Conservation (phyloP, 2,329 filamentous ascomycete species). For the Bipolaris oryzae region DNA sequence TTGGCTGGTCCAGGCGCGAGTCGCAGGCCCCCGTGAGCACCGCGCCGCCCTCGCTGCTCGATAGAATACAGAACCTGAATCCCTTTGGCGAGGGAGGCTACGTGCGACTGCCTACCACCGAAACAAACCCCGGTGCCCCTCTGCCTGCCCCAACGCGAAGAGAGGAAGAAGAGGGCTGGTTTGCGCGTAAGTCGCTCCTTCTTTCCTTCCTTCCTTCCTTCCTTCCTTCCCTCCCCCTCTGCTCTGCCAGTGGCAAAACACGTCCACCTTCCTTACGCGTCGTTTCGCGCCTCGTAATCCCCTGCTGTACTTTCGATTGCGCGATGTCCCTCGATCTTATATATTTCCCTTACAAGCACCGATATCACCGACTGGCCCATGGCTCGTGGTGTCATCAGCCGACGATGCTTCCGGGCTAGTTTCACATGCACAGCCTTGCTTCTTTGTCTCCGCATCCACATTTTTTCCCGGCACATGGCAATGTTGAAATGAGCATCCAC, state of each 20-base stretch:
- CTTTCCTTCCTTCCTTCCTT: conserved; percentile 13
- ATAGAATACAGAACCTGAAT: conserved; percentile 82
- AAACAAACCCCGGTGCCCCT: conserved; percentile 75
- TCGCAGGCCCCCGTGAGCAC: conserved; percentile 77
- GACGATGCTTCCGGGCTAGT: conserved; percentile 33
- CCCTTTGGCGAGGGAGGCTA: conserved; percentile 87
- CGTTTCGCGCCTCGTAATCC: conserved; percentile 14
- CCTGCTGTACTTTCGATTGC: conserved; percentile 2
- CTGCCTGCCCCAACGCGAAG: conserved; percentile 81
- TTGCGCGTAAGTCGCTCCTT: conserved; percentile 76
- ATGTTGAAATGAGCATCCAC: conserved; percentile 27
- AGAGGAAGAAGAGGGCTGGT: conserved; percentile 95
- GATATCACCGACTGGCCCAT: conserved; percentile 7
- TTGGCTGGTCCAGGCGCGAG: conserved; percentile 91
- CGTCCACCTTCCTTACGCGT: conserved; percentile 11
- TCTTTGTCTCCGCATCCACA: conserved; percentile 16
- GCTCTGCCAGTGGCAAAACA: conserved; percentile 6
- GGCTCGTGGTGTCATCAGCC: conserved; percentile 39
- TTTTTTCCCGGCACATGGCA: conserved; percentile 24
- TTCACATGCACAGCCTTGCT: conserved; percentile 30
- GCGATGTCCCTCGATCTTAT: conserved; percentile 1
- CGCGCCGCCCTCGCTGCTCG: conserved; percentile 74
- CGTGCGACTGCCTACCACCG: conserved; percentile 85
- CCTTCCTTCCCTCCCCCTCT: conserved; percentile 24
- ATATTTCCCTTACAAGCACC: conserved; percentile 5